Evolutionary conservation across 352 stramenopile genomes (phyloP).

Genomic region (Pythium sukuiense): DNA sequence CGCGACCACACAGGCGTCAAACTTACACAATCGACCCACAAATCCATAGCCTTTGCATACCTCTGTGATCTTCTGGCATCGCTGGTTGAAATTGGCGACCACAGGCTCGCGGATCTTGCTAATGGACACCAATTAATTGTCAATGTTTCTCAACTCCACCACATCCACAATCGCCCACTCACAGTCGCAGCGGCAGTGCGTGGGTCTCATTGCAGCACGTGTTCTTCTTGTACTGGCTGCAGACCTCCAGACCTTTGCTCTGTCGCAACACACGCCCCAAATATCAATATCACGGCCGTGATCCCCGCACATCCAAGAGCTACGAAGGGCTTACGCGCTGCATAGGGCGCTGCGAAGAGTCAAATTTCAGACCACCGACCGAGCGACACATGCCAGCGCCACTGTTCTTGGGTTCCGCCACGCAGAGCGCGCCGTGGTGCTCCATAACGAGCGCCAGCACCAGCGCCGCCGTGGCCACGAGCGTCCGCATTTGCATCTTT

Average conservation of each 20-base stretch:
- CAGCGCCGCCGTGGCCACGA: conserved; percentile 1
- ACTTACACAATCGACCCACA: background rate
- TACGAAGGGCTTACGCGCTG: conserved; percentile 45
- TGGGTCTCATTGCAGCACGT: conserved; percentile 84
- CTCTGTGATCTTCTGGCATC: conserved; percentile 64
- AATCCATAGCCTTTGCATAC: conserved; percentile 15
- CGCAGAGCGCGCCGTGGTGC: conserved; percentile 14
- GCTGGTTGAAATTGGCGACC: conserved; percentile 69
- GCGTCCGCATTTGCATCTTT: conserved; percentile 13
- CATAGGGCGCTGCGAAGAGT: conserved; percentile 55
- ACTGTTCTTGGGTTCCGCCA: conserved; percentile 26
- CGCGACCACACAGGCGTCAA: background rate
- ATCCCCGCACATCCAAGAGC: conserved; percentile 1
- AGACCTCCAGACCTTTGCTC: conserved; percentile 70
- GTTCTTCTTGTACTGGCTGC: conserved; percentile 78
- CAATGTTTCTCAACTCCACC: background rate
- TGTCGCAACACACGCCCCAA: conserved; percentile 18
- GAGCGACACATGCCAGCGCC: conserved; percentile 56
- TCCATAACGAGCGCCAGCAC: conserved; percentile 22
- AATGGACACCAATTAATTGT: conserved; percentile 6
- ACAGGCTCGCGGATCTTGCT: conserved; percentile 81
- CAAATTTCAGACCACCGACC: conserved; percentile 69
- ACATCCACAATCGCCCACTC: conserved; percentile 13
- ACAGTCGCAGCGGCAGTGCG: conserved; percentile 59
- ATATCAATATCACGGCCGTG: background rate